phyloP scores from a whole-genome alignment of 108 stramenopile species.

The Aurantiochytrium sp. region DNA sequence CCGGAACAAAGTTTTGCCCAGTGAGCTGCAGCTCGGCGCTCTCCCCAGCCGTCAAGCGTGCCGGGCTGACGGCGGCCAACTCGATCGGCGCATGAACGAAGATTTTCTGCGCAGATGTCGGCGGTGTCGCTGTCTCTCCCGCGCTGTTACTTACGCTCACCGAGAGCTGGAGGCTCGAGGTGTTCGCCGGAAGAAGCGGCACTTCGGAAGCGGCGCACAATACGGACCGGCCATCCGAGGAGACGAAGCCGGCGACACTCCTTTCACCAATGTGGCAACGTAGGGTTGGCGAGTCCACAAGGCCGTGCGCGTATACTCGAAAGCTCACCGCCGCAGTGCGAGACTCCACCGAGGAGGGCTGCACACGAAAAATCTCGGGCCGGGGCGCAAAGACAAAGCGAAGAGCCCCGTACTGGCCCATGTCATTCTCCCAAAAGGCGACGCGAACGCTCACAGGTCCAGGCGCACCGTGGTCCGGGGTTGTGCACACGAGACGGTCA shows the following conservation, averaged over 20 bases:
- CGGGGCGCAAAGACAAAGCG: neutral
- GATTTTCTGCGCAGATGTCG: neutral
- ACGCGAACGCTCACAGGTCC: neutral
- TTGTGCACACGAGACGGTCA: neutral
- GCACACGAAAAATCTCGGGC: neutral
- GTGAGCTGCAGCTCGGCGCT: no score
- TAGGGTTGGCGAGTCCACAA: neutral
- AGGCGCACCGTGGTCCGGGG: neutral
- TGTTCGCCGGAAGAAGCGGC: neutral
- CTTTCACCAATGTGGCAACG: neutral
- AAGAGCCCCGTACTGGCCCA: neutral
- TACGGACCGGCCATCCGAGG: neutral
- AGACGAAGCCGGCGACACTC: neutral
- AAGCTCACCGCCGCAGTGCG: neutral
- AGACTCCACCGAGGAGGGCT: neutral
- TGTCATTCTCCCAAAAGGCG: neutral
- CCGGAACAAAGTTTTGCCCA: no score
- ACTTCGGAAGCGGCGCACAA: neutral
- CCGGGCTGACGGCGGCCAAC: neutral
- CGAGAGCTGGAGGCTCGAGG: no score
- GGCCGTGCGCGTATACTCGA: neutral
- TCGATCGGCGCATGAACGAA: neutral
- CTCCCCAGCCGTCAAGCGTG: neutral
- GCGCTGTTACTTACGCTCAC: neutral
- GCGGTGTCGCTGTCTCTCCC: neutral